Percentiles rank a stretch among this genome's conserved stretches.
These are phyloP conservation scores for Tephrocybe sp. DNA, from an alignment of 768 basidiomycete genomes.

Conservation along the genomic window DNA sequence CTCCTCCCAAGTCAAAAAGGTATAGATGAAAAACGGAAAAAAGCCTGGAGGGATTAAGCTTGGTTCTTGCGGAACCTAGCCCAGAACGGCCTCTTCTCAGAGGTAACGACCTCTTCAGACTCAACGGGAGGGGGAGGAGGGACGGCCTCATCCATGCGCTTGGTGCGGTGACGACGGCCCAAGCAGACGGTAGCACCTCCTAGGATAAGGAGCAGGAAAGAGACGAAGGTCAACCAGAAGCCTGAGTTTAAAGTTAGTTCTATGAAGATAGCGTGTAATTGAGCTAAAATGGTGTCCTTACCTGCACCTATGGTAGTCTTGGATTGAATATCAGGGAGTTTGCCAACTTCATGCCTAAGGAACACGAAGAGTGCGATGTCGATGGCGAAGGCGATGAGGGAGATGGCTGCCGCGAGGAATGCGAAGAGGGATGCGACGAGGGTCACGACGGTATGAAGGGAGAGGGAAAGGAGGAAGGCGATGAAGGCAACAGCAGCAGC, in stretches of 20 bases:
- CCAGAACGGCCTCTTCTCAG: conserved; percentile 25
- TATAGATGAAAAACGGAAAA: not conserved
- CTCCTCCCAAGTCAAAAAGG: not conserved
- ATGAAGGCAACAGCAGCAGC: conserved; percentile 57
- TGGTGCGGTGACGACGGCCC: conserved; percentile 58
- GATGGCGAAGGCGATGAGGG: conserved; percentile 71
- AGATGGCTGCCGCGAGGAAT: conserved; percentile 66
- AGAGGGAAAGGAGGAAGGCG: conserved; percentile 62
- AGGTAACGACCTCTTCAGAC: conserved; percentile 29
- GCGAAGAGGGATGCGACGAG: conserved; percentile 65
- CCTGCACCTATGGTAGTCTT: conserved; percentile 62
- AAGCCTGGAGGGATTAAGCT: not conserved
- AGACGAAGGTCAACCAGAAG: conserved; percentile 74
- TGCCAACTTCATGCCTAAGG: conserved; percentile 54
- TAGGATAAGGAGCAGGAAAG: conserved; percentile 60
- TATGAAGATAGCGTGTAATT: not conserved
- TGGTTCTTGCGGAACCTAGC: conserved; percentile 37
- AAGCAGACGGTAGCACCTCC: conserved; percentile 72
- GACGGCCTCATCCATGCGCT: conserved; percentile 43
- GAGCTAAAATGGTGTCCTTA: conserved; percentile 27
- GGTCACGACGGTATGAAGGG: conserved; percentile 51
- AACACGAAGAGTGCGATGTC: conserved; percentile 72
- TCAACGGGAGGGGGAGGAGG: conserved; percentile 37
- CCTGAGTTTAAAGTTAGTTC: conserved; percentile 31
- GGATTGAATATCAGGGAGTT: conserved; percentile 40